phyloP scores from a whole-genome alignment of 352 stramenopile genomes.

The Pythium pyrilobum region DNA sequence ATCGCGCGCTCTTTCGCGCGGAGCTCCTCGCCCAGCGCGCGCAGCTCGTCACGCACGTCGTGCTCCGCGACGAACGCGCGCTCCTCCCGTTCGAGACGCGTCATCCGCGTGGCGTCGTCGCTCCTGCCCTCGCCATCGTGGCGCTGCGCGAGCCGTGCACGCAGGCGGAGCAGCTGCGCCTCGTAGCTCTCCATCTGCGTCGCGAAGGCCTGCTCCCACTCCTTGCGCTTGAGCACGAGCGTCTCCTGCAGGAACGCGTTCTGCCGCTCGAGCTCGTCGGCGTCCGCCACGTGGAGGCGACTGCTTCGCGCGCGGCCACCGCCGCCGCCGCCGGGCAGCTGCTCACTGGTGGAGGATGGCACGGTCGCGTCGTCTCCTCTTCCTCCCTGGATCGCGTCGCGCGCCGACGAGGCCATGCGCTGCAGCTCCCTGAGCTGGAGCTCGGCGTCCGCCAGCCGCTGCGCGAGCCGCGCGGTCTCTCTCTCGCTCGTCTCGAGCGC shows the following conservation, averaged over 20 bases:
- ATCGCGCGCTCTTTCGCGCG: constrained; percentile 42
- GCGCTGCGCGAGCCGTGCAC: constrained; percentile 34
- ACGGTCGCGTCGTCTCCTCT: not conserved
- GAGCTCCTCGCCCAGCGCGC: constrained; percentile 36
- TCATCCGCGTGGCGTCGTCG: constrained; percentile 3
- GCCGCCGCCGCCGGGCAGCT: too few species aligned
- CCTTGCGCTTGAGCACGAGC: constrained; percentile 52
- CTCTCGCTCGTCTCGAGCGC: constrained; percentile 37
- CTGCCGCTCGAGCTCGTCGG: constrained; percentile 36
- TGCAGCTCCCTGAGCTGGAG: constrained; percentile 22
- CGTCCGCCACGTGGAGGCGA: not conserved
- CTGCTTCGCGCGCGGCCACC: too few species aligned
- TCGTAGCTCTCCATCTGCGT: constrained; percentile 57
- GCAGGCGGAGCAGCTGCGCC: constrained; percentile 39
- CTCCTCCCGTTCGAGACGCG: constrained; percentile 37
- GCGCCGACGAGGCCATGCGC: constrained; percentile 3
- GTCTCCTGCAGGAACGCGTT: constrained; percentile 58
- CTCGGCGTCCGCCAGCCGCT: constrained; percentile 30
- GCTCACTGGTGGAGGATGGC: not conserved
- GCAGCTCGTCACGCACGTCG: constrained; percentile 43
- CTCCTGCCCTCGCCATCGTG: constrained; percentile 11
- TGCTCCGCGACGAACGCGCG: constrained; percentile 36
- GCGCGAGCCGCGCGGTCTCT: constrained; percentile 35
- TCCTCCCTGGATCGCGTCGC: constrained; percentile 14
- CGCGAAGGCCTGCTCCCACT: constrained; percentile 48